Evolutionary conservation across 176 grass and related monocot species (phyloP).

Genomic region (Tuctoria greenei): DNA sequence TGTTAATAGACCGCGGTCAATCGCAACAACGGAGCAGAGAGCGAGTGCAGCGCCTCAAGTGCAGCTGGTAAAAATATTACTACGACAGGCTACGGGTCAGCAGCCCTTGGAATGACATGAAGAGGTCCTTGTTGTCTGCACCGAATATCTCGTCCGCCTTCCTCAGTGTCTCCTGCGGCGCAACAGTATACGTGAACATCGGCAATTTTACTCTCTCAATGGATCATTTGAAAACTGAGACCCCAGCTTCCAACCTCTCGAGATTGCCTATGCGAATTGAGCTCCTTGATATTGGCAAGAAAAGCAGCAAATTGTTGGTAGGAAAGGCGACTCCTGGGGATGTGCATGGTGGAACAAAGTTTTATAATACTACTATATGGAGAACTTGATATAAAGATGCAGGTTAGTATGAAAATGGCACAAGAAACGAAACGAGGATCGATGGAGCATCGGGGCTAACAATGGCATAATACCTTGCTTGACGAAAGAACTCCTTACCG

Average conservation of each 20-base stretch:
- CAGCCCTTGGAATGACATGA: conserved; percentile 68
- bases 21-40: not conserved
- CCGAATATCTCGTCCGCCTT: conserved; percentile 90
- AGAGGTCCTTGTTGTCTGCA: conserved; percentile 74
- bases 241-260: conserved; percentile 53
- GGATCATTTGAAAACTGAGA: conserved; percentile 16
- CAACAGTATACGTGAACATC: not conserved
- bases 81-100: conserved; percentile 72
- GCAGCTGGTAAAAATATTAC: not conserved
- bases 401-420: not conserved
- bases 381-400: not conserved
- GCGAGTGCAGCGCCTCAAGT: not conserved
- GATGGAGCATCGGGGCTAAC: not conserved
- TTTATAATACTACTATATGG: conserved; percentile 3
- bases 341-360: not conserved
- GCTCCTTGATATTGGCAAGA: conserved; percentile 91
- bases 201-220: conserved; percentile 18
- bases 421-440: not conserved
- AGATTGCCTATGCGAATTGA: conserved; percentile 80
- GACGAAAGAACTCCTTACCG: conserved; percentile 98
- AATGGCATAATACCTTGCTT: conserved; percentile 63
- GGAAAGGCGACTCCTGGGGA: conserved; percentile 75
- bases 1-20: not conserved
- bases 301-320: conserved; percentile 96
- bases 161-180: conserved; percentile 69